A percentile compares a stretch with the other conserved stretches of the same genome.
These are phyloP conservation scores for Paraphaeosphaeria sporulosa DNA, from an alignment of 2,329 filamentous ascomycete genomes.

Conservation along the genomic window DNA sequence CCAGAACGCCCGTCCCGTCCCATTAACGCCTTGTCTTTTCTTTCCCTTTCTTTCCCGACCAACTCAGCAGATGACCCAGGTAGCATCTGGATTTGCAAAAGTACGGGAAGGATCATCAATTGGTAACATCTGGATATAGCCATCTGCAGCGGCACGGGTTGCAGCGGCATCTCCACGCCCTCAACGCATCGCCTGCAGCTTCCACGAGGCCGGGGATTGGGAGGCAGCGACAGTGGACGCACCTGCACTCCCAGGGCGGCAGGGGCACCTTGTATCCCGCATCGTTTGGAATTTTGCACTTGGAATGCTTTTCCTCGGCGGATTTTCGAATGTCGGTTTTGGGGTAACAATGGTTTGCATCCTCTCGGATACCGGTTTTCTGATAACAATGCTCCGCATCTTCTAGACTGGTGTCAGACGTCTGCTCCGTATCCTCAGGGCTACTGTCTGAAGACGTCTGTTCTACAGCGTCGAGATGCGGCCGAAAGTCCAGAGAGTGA, in stretches of 20 bases:
- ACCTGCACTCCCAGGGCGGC: background rate
- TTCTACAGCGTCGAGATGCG: background rate
- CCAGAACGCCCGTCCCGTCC: background rate
- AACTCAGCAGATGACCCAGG: background rate
- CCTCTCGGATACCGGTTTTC: background rate
- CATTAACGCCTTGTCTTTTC: background rate
- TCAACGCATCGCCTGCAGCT: background rate
- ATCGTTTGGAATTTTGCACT: too few relatives aligned
- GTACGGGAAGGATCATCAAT: too few relatives aligned
- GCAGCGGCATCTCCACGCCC: background rate
- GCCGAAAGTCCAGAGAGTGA: background rate
- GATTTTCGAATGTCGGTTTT: background rate
- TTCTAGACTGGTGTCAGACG: background rate
- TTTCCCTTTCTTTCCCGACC: background rate
- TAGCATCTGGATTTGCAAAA: too few relatives aligned
- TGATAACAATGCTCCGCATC: background rate
- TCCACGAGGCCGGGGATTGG: background rate
- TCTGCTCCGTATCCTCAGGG: background rate
- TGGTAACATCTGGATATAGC: background rate
- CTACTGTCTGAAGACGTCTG: background rate
- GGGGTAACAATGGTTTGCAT: background rate
- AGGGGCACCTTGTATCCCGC: too few relatives aligned
- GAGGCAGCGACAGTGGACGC: background rate
- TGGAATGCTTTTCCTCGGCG: too few relatives aligned
- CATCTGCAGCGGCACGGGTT: background rate